Conservation (phyloP, 805 yeast species). For the Teunomyces lycoperdinae region DNA sequence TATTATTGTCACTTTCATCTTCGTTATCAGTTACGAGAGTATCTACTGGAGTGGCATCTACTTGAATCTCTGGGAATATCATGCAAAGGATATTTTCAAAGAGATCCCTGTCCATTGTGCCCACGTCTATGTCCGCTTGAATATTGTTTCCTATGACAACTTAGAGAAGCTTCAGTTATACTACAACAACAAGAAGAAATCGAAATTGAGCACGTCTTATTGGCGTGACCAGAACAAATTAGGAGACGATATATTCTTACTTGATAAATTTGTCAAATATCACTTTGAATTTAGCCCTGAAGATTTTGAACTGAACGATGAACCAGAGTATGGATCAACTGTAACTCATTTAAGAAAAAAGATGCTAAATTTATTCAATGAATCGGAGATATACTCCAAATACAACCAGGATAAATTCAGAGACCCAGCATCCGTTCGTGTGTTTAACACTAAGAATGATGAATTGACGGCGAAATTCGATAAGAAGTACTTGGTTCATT, state of each 20-base stretch:
- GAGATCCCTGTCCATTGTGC: constrained; percentile 80
- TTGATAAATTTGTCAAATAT: constrained; percentile 38
- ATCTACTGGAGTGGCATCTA: constrained; percentile 44
- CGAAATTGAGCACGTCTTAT: constrained; percentile 23
- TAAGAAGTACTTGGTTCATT: constrained; percentile 32
- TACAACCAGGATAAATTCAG: constrained; percentile 7
- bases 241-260: constrained; percentile 16
- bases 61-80: constrained; percentile 45
- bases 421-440: constrained; percentile 18
- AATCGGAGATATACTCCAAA: constrained; percentile 25
- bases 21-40: constrained; percentile 34
- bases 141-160: constrained; percentile 26
- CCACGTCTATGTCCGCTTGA: constrained; percentile 58
- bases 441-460: constrained; percentile 28
- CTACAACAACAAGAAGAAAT: constrained; percentile 23
- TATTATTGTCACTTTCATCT: constrained; percentile 20
- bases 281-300: constrained; percentile 81
- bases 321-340: constrained; percentile 70
- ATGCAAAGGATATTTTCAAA: constrained; percentile 60
- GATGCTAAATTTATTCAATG: constrained; percentile 53
- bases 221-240: constrained; percentile 18
- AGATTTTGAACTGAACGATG: constrained; percentile 58
- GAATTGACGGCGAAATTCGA: constrained; percentile 22
- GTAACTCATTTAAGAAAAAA: constrained; percentile 59
- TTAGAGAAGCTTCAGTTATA: constrained; percentile 21